Evolutionary conservation across 2,329 filamentous ascomycete species (phyloP).

Genomic region (Alternaria infectoria): DNA sequence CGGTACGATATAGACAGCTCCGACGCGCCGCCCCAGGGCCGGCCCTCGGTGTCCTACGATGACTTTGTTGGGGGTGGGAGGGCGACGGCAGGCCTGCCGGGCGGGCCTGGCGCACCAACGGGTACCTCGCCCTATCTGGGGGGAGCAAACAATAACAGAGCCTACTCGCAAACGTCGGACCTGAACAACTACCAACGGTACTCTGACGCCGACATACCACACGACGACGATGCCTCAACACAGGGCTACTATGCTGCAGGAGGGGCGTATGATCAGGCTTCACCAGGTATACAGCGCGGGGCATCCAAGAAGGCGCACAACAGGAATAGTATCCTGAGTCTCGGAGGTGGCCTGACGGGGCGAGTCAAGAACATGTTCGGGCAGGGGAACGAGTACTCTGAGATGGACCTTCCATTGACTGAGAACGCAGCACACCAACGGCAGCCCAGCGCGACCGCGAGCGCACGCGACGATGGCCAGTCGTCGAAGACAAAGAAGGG

Average conservation of each 20-base stretch:
- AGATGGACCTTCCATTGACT: slow-evolving; percentile 97
- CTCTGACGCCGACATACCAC: slow-evolving; percentile 83
- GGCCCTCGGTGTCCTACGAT: slow-evolving; percentile 92
- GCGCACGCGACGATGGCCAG: slow-evolving; percentile 46
- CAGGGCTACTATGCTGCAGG: slow-evolving; percentile 79
- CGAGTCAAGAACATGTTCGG: slow-evolving; percentile 89
- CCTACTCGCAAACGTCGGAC: slow-evolving; percentile 78
- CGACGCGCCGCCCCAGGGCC: slow-evolving; percentile 67
- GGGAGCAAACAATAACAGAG: slow-evolving; percentile 45
- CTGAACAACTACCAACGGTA: slow-evolving; percentile 90
- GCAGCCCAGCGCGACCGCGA: slow-evolving; percentile 48
- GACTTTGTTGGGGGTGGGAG: slow-evolving; percentile 81
- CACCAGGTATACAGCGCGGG: slow-evolving; percentile 54
- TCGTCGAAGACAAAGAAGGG: slow-evolving; percentile 49
- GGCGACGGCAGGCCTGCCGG: slow-evolving; percentile 52
- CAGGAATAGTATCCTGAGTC: slow-evolving; percentile 84
- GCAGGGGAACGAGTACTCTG: slow-evolving; percentile 85
- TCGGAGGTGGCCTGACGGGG: slow-evolving; percentile 87
- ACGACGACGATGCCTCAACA: slow-evolving; percentile 74
- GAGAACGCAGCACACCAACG: slow-evolving; percentile 66
- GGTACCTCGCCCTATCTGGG: slow-evolving; percentile 44
- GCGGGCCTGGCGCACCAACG: slow-evolving; percentile 51
- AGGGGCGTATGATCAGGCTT: slow-evolving; percentile 62
- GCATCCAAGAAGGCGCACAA: slow-evolving; percentile 67
- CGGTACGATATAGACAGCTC: slow-evolving; percentile 74